Conservation (phyloP, 2,329 filamentous ascomycete genomes). For the Dendrostoma leiphaemia region DNA sequence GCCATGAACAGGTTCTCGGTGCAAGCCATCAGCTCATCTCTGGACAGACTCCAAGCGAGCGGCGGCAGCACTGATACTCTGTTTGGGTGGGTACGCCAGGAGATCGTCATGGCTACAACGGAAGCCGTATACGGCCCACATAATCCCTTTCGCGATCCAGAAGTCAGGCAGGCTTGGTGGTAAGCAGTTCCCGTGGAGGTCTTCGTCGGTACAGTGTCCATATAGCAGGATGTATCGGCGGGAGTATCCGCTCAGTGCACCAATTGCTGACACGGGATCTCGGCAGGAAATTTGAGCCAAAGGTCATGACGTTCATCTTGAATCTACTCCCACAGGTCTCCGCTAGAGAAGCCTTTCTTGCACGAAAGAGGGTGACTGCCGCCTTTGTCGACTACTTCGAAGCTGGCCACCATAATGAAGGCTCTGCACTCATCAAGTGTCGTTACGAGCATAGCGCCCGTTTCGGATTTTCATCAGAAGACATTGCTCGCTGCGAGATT, state of each 20-base stretch:
- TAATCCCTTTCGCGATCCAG: conserved; percentile 7
- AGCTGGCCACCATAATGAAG: background rate
- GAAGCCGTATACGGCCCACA: conserved; percentile 12
- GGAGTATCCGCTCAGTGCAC: no score
- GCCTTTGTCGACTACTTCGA: conserved; percentile 4
- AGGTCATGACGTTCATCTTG: conserved; percentile 4
- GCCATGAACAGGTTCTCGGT: conserved; percentile 12
- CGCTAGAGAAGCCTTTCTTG: background rate
- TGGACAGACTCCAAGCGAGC: background rate
- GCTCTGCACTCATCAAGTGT: conserved; percentile 2
- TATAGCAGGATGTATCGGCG: no score
- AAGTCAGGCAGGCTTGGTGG: conserved; percentile 4
- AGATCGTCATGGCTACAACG: conserved; percentile 4
- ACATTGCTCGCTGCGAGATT: conserved; percentile 36
- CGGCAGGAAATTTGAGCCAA: conserved; percentile 6
- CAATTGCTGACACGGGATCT: background rate
- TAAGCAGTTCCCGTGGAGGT: background rate
- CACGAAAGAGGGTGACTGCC: conserved; percentile 1
- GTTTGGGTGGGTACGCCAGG: conserved; percentile 5
- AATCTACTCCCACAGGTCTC: conserved; percentile 5
- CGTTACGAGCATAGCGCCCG: conserved; percentile 21
- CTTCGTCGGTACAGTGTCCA: no score
- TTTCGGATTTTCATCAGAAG: conserved; percentile 28
- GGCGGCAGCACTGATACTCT: no score
- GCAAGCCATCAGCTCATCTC: background rate